phyloP scores from a whole-genome alignment of 2,329 filamentous ascomycete genomes.

The Daldinia eschscholtzii region DNA sequence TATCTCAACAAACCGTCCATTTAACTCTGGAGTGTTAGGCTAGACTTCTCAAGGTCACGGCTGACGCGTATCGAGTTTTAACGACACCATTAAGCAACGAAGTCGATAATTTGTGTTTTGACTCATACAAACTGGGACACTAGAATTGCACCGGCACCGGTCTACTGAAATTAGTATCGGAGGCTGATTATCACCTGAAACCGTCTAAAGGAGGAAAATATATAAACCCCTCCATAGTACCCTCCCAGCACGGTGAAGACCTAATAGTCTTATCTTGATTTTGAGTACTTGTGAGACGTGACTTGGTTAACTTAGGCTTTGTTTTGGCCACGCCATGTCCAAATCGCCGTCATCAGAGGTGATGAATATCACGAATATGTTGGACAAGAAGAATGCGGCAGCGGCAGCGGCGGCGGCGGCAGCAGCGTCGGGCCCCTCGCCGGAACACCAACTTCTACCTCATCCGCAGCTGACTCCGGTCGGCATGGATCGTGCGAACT shows the following conservation, averaged over 20 bases:
- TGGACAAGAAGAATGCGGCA: constrained; percentile 51
- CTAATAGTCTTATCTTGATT: constrained; percentile 20
- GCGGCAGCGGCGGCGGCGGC: constrained; percentile 46
- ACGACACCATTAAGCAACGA: neutral
- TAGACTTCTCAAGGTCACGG: constrained; percentile 12
- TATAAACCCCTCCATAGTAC: constrained; percentile 17
- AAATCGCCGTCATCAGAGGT: constrained; percentile 51
- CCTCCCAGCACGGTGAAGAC: constrained; percentile 13
- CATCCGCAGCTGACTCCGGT: constrained; percentile 49
- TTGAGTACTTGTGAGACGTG: constrained; percentile 16
- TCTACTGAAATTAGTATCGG: neutral
- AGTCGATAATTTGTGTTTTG: neutral
- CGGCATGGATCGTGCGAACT: constrained; percentile 66
- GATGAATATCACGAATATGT: constrained; percentile 53
- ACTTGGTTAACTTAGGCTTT: constrained; percentile 14
- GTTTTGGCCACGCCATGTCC: constrained; percentile 47
- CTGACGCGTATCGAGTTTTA: constrained; percentile 28
- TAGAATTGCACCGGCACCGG: constrained; percentile 1
- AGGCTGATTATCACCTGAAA: neutral
- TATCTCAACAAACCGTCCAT: constrained; percentile 6
- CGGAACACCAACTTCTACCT: constrained; percentile 47
- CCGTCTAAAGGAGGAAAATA: neutral
- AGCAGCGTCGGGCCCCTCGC: constrained; percentile 36
- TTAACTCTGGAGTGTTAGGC: neutral
- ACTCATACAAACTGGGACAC: neutral